A percentile compares a stretch with the other conserved stretches of the same genome.
These are phyloP conservation scores for Stygiomarasmius scandens DNA, from an alignment of 1,284 basidiomycete genomes.

Conservation along the genomic window DNA sequence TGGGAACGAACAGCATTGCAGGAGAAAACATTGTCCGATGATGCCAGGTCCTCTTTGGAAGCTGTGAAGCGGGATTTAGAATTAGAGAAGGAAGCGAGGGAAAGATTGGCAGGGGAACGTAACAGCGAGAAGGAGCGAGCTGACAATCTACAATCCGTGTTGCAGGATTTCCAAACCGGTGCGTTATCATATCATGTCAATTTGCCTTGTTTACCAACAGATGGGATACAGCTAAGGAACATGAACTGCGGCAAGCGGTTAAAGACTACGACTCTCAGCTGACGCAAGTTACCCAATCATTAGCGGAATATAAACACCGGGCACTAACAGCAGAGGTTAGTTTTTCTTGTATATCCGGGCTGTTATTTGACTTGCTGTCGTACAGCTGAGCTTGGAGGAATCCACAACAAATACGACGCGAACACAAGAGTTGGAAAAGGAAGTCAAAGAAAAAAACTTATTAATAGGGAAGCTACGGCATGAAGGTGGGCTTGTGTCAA, in stretches of 20 bases:
- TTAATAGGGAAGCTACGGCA: constrained; percentile 92
- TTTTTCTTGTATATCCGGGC: constrained; percentile 15
- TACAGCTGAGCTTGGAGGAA: constrained; percentile 73
- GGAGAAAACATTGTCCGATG: constrained; percentile 76
- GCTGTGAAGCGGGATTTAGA: constrained; percentile 69
- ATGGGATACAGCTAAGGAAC: constrained; percentile 62
- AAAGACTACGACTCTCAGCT: constrained; percentile 82
- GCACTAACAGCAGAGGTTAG: constrained; percentile 84
- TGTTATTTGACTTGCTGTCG: background rate
- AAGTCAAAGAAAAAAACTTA: constrained; percentile 93
- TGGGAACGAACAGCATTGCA: constrained; percentile 81
- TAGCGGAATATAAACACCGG: constrained; percentile 86
- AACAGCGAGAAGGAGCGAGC: constrained; percentile 78
- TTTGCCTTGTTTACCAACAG: constrained; percentile 15
- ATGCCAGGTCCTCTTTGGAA: constrained; percentile 58
- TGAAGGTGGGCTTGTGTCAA: constrained; percentile 64
- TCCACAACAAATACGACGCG: constrained; percentile 67
- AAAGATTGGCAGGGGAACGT: constrained; percentile 57
- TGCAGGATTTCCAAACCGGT: constrained; percentile 95
- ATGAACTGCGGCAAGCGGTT: constrained; percentile 77
- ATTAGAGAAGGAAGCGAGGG: constrained; percentile 59
- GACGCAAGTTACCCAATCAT: constrained; percentile 65
- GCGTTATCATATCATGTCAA: constrained; percentile 28
- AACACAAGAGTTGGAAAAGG: constrained; percentile 78
- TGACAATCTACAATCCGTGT: constrained; percentile 85